phyloP scores from a whole-genome alignment of 1,139 yeast genomes.

The Sugiyamaella sp. region DNA sequence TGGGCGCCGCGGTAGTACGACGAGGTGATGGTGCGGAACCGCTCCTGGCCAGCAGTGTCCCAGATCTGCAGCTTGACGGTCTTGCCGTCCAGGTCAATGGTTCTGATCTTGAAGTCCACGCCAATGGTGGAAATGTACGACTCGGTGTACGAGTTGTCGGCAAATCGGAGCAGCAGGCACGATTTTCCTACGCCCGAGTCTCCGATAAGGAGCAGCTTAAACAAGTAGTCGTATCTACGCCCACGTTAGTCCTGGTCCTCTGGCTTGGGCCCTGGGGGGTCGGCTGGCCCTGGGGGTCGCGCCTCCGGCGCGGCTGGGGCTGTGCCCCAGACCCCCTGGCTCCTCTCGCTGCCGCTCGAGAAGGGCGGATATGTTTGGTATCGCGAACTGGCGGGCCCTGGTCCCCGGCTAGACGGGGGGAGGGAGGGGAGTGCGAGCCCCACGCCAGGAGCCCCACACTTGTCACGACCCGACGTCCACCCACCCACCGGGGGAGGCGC shows the following conservation, averaged over 20 bases:
- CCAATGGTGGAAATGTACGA: constrained; percentile 98
- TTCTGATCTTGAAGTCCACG: constrained; percentile 96
- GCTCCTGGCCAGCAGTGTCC: constrained; percentile 99
- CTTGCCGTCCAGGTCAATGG: constrained; percentile 95
- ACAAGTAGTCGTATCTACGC: constrained; percentile 82
- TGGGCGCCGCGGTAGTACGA: constrained; percentile 99
- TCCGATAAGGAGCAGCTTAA: constrained; percentile 91
- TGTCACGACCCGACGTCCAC: too few species aligned
- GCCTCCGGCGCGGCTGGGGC: constrained; percentile 17
- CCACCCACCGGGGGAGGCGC: too few species aligned
- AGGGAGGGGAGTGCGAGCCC: too few species aligned
- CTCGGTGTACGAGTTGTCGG: constrained; percentile 96
- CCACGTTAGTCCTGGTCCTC: not conserved
- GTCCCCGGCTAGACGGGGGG: too few species aligned
- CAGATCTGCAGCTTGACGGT: constrained; percentile 96
- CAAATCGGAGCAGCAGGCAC: constrained; percentile 89
- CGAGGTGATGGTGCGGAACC: constrained; percentile 96
- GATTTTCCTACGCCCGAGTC: constrained; percentile 99
- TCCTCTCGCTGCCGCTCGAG: constrained; percentile 1
- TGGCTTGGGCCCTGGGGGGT: not conserved
- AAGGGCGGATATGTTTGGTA: too few species aligned
- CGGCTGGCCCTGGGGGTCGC: too few species aligned
- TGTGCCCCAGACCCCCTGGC: constrained; percentile 1
- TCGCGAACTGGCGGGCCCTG: too few species aligned
- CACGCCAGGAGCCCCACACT: too few species aligned